Conservation (phyloP, 1,284 basidiomycete species). For the Apiotrichum sp. region DNA sequence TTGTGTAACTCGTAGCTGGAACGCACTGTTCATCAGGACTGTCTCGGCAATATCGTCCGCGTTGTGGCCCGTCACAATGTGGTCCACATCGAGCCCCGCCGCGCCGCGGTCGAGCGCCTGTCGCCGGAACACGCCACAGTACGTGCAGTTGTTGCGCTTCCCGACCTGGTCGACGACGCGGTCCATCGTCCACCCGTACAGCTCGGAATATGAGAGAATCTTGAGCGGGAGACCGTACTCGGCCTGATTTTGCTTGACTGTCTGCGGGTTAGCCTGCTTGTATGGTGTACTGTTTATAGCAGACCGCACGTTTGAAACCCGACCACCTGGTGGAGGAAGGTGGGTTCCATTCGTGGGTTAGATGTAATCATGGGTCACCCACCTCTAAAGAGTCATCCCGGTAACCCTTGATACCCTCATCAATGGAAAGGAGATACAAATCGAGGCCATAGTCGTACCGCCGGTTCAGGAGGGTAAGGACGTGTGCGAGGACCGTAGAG, state of each 20-base stretch:
- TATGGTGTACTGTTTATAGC: neutral
- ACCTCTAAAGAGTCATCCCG: constrained; percentile 95
- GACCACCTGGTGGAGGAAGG: too few relatives aligned
- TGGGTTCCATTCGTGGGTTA: too few relatives aligned
- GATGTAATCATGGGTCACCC: constrained; percentile 15
- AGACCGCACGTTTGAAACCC: neutral
- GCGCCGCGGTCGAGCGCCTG: constrained; percentile 96
- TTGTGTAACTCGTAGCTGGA: neutral
- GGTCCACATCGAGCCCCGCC: constrained; percentile 79
- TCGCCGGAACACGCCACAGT: constrained; percentile 93
- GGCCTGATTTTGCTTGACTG: constrained; percentile 92
- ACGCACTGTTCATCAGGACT: constrained; percentile 93
- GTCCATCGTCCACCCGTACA: constrained; percentile 99
- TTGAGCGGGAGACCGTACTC: constrained; percentile 95
- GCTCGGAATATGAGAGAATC: constrained; percentile 89
- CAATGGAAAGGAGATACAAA: constrained; percentile 89
- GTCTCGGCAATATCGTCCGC: constrained; percentile 99
- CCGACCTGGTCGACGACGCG: constrained; percentile 87
- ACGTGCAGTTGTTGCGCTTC: constrained; percentile 98
- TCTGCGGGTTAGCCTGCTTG: constrained; percentile 51
- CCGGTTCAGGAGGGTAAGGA: constrained; percentile 92
- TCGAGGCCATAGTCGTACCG: constrained; percentile 89
- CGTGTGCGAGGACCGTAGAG: constrained; percentile 94
- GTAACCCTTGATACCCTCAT: constrained; percentile 98
- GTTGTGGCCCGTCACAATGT: constrained; percentile 98